Evolutionary conservation across 495 filamentous ascomycete species (phyloP), one percentile per base, ranked within the genome.

Genomic region (Penicillium bialowiezense): DNA sequence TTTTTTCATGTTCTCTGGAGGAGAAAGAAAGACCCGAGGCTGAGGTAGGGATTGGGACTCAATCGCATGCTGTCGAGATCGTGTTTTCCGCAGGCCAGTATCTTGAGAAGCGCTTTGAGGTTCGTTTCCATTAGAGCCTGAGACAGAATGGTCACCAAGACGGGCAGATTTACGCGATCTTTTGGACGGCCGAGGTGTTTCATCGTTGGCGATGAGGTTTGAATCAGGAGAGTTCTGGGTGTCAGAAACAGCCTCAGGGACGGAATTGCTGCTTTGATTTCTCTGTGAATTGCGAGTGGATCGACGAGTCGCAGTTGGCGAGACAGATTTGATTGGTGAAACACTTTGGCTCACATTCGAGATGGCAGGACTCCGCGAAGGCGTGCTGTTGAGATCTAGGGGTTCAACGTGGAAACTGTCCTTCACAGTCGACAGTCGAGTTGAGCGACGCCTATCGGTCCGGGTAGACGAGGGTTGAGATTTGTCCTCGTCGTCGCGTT

Each of bases 361-460:
- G 8, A 40, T 19, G 18, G 37, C 50, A 29, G 44, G 24, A 52
- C 52, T 56, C 26, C 63, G 65, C 2, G 56, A 64, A 8, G 47
- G 47, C 7, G 47, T 49, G 7, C 42, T 17, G 10, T 55, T 47
- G 7, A 41, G n/a, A n/a, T 67, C 50, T 18, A 52, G 48, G 8
- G 36, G n/a, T 8, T 59, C 58, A 5, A 32, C 43, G 5, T 21
- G 28, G 12, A 33, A 41, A 0, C 41, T 14, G 2, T 59, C 44
- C n/a, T 60, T 58, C 1, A 45, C 41, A 17, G 56, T 50, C 18
- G 60, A 54, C 8, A 67, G 52, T 42, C 67, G 57, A 5, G 58
- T 63, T 9, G 70, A 73, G 19, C 70, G 64, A 24, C 65, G 63
- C 34, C 58, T 56, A 21, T 67, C 63, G 17, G 58, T 56, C 4